Evolutionary conservation across 1,139 yeast genomes (phyloP), one percentile per base, ranked within the genome.

Genomic region (Meyerozyma smithsonii): DNA sequence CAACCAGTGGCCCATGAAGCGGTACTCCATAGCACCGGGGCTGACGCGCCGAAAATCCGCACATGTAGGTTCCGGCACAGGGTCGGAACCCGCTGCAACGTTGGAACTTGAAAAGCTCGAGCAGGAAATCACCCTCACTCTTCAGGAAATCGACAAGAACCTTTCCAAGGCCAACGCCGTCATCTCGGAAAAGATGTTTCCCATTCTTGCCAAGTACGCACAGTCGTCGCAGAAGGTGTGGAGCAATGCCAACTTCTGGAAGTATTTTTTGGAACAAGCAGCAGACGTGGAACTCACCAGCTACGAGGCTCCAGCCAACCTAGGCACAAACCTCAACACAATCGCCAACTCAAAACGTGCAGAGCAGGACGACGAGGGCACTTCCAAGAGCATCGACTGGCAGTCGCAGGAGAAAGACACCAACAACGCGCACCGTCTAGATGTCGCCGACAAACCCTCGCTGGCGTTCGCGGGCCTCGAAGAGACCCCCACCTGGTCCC

Each of bases 121-220:
- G 52, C 95, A 86, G 56, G 85, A 81, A 51, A 85, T 88, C 34
- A 87, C 96, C 0, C 63, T 84, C 39, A 79, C 82, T 2, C 62
- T 89, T 38, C 96, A 87, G 57, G 84, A 81, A 44, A 85, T 89
- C 23, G 96, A 89, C 60, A 74, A 79, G 43, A 81, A 84, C 51
- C 71, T 85, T 41, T 74, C 83, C 3, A 66, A 72, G 35, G 78
- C 88, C 12, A 84, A 83, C 53, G 70, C 80, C 28, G 71, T 81
- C 8, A 76, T 85, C 23, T 76, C 77, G 36, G 83, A 81, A 44
- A 66, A 70, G 36, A 68, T 85, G 25, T 63, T 83, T 28, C 92
- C 94, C 1, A 68, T 76, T 4, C 68, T 85, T 24, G 74, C 76
- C 46, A 66, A 68, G 36, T 84, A 82, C 51, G 75, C 81, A n/a